Base-by-base conservation (phyloP, 495 filamentous ascomycete genomes). In the Cercophora sp. region DNA sequence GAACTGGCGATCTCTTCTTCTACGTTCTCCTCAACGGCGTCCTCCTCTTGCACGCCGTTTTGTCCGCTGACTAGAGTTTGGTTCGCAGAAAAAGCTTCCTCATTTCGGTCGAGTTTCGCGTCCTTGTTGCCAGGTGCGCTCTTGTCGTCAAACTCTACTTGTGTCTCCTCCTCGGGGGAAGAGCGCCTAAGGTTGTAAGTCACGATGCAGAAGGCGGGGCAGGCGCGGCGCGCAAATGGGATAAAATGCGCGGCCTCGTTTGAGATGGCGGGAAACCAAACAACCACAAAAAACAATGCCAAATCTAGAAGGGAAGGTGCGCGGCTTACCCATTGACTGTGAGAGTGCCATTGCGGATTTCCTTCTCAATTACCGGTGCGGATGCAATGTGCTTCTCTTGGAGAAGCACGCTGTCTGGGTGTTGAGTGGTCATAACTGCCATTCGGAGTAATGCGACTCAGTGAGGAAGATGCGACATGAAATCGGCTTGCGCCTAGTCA, bases 391-490 rank as follows among this genome's bases (percentile, higher is more conserved):
- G 63, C 66, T 79, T 82, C 48, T 72, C 69, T 54, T 77, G 72
- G 34, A 76, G 65, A 51, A 70, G 57, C 56, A 67, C 59, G 36
- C 62, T 64, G 50, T 80, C 75, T 48, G 72, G 57, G 19, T 71
- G 67, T 32, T 70, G 71, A 48, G 80, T 74, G n/a, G 78, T 71
- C 79, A 84, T 82, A 47, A 75, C 69, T 68, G 73, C 72, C 74
- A 80, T 76, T 64, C 71, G 60, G 51, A 51, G 45, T 44, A 34
- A 20, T 54, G 43, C 39, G 34, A 34, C 31, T 58, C 51, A 60
- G 31, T n/a, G 15, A 32, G 35, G 36, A 50, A 35, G 34, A 54
- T 48, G 66, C 66, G 69, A 67, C 66, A 68, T 65, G 31, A 68
- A 63, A 19, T 34, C 16, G 29, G 20, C 18, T 20, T 43, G 37